A percentile compares a stretch with the other conserved stretches of the same genome.
Conservation (phyloP, 225 moss, liverwort and hornwort species). For the Polytrichum formosum region DNA sequence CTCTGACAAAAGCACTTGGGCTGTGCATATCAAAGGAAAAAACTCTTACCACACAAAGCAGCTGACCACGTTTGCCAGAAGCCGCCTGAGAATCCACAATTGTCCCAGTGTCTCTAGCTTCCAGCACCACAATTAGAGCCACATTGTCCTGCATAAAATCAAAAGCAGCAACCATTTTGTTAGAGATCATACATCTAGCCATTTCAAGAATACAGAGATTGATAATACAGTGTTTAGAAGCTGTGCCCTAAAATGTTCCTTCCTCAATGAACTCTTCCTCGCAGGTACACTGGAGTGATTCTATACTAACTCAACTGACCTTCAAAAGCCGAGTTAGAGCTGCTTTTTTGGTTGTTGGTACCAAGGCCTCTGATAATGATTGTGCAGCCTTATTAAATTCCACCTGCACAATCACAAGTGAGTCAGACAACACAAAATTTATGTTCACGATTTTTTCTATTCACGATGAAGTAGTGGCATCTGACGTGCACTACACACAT, state of each 20-base stretch:
- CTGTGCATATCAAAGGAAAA: constrained; percentile 1
- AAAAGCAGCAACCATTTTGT: too few relatives aligned
- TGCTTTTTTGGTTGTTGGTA: constrained; percentile 92
- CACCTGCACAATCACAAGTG: constrained; percentile 48
- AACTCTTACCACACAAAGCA: constrained; percentile 86
- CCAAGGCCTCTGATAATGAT: constrained; percentile 86
- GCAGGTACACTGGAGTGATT: too few relatives aligned
- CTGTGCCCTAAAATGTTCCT: too few relatives aligned
- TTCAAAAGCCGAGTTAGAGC: constrained; percentile 88
- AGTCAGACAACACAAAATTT: not conserved
- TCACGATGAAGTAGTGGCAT: too few relatives aligned
- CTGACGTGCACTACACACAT: too few relatives aligned
- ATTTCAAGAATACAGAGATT: too few relatives aligned
- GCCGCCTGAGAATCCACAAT: constrained; percentile 65
- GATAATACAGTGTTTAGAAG: too few relatives aligned
- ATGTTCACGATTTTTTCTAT: too few relatives aligned
- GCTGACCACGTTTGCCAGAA: constrained; percentile 81
- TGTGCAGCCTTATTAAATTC: constrained; percentile 99
- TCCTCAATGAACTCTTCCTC: too few relatives aligned
- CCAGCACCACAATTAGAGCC: constrained; percentile 91
- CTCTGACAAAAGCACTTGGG: constrained; percentile 6
- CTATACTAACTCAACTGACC: constrained; percentile 21
- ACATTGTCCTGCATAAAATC: constrained; percentile 69
- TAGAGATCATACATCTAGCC: too few relatives aligned
- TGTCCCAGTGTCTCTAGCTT: constrained; percentile 84